Base-by-base conservation (phyloP, 495 filamentous ascomycete species). In the Immersiella caudata region DNA sequence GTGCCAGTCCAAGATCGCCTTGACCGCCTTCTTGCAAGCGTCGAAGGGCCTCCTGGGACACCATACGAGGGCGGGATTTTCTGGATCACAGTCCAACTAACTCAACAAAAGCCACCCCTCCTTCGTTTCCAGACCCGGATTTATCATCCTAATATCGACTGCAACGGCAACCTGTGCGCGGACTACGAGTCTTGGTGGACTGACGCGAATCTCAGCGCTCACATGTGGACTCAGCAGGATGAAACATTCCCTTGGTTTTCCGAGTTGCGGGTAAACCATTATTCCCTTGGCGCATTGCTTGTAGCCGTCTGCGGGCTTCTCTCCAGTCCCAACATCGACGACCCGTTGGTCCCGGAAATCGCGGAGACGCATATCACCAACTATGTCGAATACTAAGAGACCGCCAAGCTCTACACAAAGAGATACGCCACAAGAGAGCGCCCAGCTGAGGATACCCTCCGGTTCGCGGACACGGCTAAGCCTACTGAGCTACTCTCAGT, bases 261-360 rank as follows among this genome's bases (percentile, higher is more conserved):
- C 7, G 40, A 26, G 20, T 8, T 46, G 6, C 29, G 22, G n/a
- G 6, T 21, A 8, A 62, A 62, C 60, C 57, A 60, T 20, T 62
- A 46, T 50, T 49, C 60, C 3, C 60, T 62, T 21, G 69, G 69
- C 14, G 60, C 69, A 0, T 21, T 71, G 40, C 69, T 71, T 14
- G 64, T 60, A 11, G 70, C 62, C 16, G 6, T 72, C 14, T 72
- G 70, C 46, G 58, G 36, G 7, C 64, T 72, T n/a, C 62, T 72
- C 25, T 67, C 67, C 1, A 60, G 22, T 6, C 70, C 70, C 16
- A 62, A 67, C 27, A 56, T 70, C 20, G 67, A 72, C 5, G 70
- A 70, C 35, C 70, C 70, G 21, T 50, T 72, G n/a, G 70, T 72
- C 2, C 70, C 70, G 6, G 70, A 72, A 52, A 72, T 72, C 20